Base-by-base conservation (phyloP, 768 basidiomycete genomes). In the Podaxis sp. region DNA sequence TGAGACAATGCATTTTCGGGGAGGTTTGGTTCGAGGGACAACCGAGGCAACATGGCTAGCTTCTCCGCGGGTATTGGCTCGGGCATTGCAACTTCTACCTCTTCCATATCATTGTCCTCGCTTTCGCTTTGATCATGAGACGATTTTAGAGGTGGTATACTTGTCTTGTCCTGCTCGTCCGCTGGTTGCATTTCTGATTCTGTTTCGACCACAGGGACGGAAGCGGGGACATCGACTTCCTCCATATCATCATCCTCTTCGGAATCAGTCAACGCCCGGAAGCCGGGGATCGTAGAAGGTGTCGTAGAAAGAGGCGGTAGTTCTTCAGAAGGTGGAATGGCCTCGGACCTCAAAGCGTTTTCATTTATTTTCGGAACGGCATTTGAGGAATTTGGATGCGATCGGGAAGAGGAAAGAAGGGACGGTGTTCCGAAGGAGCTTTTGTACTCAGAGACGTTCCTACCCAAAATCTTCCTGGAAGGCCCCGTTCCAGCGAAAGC, bases 401-500 rank as follows among this genome's bases (percentile, higher is more conserved):
- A 22, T 9, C 29, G 54, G 4, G 64, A 59, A 61, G 66, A 49
- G 9, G 68, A 66, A 41, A 77, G 66, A 38, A 77, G 66, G 7
- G 69, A 65, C 17, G 75, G 71, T 52, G 65, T 65, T 11, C 75
- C 74, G 63, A 76, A 77, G 22, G 55, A 12, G 70, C 41, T 37
- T 36, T 40, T 51, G 37, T 17, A 17, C 9, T 41, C 53, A 56
- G 54, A 62, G 5, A 62, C 37, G 0, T 29, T 55, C 17, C 47
- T 46, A 8, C 43, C 24, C 12, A 38, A 17, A 2, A 22, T 27
- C 6, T 15, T 49, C 9, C 71, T 72, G 25, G 73, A 71, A 13
- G 79, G 77, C 4, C 80, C 79, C 7, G 87, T 80, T 57, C 86
- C 86, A 17, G 84, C 90, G 47, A 91, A 85, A 9, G 88, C 81